A percentile compares a stretch with the other conserved stretches of the same genome.
Conservation (phyloP, 129 eudicot genomes). For the Chrysanthemum lavandulifolium region DNA sequence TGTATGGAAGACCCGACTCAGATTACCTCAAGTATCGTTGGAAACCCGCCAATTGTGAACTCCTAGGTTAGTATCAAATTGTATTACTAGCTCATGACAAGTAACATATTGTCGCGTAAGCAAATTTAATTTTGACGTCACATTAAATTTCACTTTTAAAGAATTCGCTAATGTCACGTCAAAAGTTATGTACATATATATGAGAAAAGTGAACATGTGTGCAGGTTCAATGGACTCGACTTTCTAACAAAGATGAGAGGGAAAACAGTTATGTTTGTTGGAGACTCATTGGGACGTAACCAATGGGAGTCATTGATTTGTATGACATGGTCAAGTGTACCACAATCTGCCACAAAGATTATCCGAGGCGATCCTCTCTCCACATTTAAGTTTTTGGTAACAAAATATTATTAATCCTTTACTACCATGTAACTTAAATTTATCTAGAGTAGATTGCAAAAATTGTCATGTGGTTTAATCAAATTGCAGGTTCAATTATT, state of each 20-base stretch:
- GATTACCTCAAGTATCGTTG: conserved; percentile 86
- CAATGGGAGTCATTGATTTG: conserved; percentile 97
- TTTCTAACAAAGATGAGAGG: conserved; percentile 67
- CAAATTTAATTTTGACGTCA: neutral
- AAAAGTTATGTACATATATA: neutral
- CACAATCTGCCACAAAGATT: conserved; percentile 48
- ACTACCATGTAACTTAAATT: too few relatives aligned
- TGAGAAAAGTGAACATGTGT: neutral
- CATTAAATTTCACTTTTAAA: neutral
- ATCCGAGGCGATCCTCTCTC: conserved; percentile 70
- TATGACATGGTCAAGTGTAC: conserved; percentile 64
- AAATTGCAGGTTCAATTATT: too few relatives aligned
- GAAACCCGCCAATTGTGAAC: conserved; percentile 83
- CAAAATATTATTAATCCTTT: neutral
- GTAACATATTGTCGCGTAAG: neutral
- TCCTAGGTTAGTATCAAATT: conserved; percentile 57
- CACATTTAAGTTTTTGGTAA: conserved; percentile 62
- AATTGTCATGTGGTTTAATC: too few relatives aligned
- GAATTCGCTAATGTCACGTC: neutral
- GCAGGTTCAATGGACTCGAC: conserved; percentile 74
- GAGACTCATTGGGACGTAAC: conserved; percentile 87
- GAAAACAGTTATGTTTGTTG: conserved; percentile 89
- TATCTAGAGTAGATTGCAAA: too few relatives aligned
- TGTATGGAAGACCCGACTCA: conserved; percentile 87
- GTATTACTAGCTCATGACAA: neutral